Evolutionary conservation across 148 eudicot genomes (phyloP).

Genomic region (Cornus florida): DNA sequence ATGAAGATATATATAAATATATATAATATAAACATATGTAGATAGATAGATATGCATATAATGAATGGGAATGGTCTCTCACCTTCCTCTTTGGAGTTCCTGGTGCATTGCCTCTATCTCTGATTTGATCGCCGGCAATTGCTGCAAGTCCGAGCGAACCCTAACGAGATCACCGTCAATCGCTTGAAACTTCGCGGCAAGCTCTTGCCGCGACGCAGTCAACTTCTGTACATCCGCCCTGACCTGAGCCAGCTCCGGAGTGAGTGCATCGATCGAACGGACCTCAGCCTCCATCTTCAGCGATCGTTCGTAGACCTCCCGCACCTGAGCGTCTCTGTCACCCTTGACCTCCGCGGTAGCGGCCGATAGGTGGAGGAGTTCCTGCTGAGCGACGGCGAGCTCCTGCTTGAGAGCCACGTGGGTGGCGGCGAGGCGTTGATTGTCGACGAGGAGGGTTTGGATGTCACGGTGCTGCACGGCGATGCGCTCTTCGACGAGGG

Average conservation of each 20-base stretch:
- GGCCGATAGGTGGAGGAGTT: constrained; percentile 44
- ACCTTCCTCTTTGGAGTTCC: constrained; percentile 81
- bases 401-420: constrained; percentile 68
- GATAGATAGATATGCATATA: not conserved
- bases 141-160: constrained; percentile 28
- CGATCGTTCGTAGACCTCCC: constrained; percentile 52
- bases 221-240: constrained; percentile 40
- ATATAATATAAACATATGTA: too few relatives aligned
- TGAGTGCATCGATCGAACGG: constrained; percentile 29
- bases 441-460: constrained; percentile 55
- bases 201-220: constrained; percentile 33
- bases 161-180: constrained; percentile 37
- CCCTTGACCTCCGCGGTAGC: constrained; percentile 43
- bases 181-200: constrained; percentile 28
- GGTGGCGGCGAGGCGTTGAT: constrained; percentile 48
- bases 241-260: constrained; percentile 41
- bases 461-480: constrained; percentile 45
- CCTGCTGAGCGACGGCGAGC: constrained; percentile 52
- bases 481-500: constrained; percentile 35
- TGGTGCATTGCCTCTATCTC: constrained; percentile 52
- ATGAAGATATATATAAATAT: not conserved
- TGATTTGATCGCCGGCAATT: constrained; percentile 40
- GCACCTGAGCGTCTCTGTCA: constrained; percentile 49
- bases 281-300: constrained; percentile 49
- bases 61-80: not conserved